Evolutionary conservation across 495 filamentous ascomycete genomes (phyloP), one percentile per base, ranked within the genome.

Genomic region (Parathielavia hyrcaniae): DNA sequence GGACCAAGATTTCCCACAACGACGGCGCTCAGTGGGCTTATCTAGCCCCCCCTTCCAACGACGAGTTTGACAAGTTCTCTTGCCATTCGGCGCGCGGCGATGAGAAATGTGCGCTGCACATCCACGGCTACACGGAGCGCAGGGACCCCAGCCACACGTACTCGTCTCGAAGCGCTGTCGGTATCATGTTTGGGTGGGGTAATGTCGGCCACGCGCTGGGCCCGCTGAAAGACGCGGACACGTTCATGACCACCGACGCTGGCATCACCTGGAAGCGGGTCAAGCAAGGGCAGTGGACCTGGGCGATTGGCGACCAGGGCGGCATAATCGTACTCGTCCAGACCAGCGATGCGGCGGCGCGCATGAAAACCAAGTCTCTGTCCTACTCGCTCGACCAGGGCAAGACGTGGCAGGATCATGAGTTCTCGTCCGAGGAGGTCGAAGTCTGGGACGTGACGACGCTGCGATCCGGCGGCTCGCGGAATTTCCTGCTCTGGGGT

Each of bases 111-210:
- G 86, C 90, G 16, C 79, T 99, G 43, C 89, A 99, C 71, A 78
- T 99, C 20, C 95, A 97, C 70, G 87, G 90, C 43, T 99, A 95
- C 67, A 97, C 95, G 0, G 91, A 97, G 66, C 86, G 93, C 59
- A 71, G 62, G 49, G 88, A 96, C 65, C 81, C 80, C 49, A 73
- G 85, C 22, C 86, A 95, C 68, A 93, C 87, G 0, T 96, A 87
- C 68, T 91, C 90, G 16, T 96, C 91, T 14, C 79, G 83, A 22
- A 90, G 89, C 34, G 95, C 93, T 20, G 83, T 97, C 45, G 95
- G 95, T 10, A 68, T 99, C 55, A 90, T 97, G 84, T 83, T 99
- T 67, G 95, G 79, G 6, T 78, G 89, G 61, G 95, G 95, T 47
- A 97, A 97, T 61, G 91, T 97, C 32, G 95, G 95, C 26, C 78